Base-by-base conservation (phyloP, 2,329 filamentous ascomycete species). In the Paecilomyces fulvus region DNA sequence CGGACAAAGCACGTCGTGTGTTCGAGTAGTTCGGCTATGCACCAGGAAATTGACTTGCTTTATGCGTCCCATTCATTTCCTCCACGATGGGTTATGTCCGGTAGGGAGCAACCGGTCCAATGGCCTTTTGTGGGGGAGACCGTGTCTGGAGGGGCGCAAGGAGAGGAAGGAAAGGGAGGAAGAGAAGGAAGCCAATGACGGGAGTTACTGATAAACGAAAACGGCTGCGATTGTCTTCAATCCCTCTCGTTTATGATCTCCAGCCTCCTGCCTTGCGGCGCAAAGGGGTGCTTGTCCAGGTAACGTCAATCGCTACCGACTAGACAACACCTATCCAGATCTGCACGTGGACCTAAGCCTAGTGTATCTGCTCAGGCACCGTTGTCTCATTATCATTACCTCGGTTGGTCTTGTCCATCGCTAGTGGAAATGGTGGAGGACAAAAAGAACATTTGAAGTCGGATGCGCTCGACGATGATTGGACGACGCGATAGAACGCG, bases 181-280 rank as follows among this genome's bases (percentile, higher is more conserved):
- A 8, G 49, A 49, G 14, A 50, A 58, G 52, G 17, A 49, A 6
- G 55, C 56, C 31, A 30, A 53, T 25, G 55, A 55, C 28, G 51
- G 58, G 49, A 31, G 56, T 9, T 37, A 43, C 37, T 17, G 37
- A 43, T 43, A 43, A 43, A 54, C 51, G 52, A 59, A 50, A 49
- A 58, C 52, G 49, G 57, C 20, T 52, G 58, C 52, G 20, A 48
- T 48, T 51, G 7, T 28, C 25, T 28, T 28, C 25, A 28, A 28
- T 28, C 50, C 4, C 30, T 59, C 37, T 56, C 37, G 5, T 43
- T 43, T n/a, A 12, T 31, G 30, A 5, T 31, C 30, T 43, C 37
- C 37, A 43, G 37, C 37, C 37, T 43, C 37, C 37, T 2, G 37
- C 37, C n/a, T 17, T 43, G 37, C n/a, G 6, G 37, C n/a, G 37